Base-by-base conservation (phyloP, 768 basidiomycete species). In the Tricholoma sp. region DNA sequence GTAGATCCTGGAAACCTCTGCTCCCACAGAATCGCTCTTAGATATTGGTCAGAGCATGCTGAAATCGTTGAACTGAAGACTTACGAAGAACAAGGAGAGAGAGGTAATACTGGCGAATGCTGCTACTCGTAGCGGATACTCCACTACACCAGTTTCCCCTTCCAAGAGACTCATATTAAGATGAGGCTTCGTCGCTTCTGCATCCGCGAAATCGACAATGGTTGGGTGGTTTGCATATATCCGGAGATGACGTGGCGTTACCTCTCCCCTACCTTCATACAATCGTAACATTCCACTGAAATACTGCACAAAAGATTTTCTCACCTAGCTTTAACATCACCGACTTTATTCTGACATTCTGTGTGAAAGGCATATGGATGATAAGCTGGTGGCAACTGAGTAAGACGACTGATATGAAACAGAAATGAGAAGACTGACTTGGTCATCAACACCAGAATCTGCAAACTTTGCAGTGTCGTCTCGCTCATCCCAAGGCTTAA, bases 401-500 rank as follows among this genome's bases (percentile, higher is more conserved):
- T 44, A 31, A 53, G 52, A 53, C 20, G 2, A 31, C 12, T 20
- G 18, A 42, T 12, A 18, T 18, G 41, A 24, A 49, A 33, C 31
- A 52, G 28, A 20, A 24, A 34, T 10, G 39, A 54, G 18, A 24
- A 24, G 32, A 57, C 75, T 50, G 58, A 89, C 91, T 80, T 94
- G 89, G 65, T 94, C 91, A 61, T 94, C 91, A 12, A 92, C 91
- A 32, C 83, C 85, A 0, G 91, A 92, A 17, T 93, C 87, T 12
- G 83, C 84, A 58, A 74, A 92, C 59, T 75, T 77, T 3, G 70
- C 70, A 10, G 80, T 85, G 50, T 86, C 83, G 20, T 93, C 88
- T 45, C 91, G 75, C 61, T 88, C 77, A 55, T 86, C 80, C 91
- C 91, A 94, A 2, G 87, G 83, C 69, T 94, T 94, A 58, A 94